Evolutionary conservation across 2,329 filamentous ascomycete genomes (phyloP).

Genomic region (Calonectria pseudoreteaudii): DNA sequence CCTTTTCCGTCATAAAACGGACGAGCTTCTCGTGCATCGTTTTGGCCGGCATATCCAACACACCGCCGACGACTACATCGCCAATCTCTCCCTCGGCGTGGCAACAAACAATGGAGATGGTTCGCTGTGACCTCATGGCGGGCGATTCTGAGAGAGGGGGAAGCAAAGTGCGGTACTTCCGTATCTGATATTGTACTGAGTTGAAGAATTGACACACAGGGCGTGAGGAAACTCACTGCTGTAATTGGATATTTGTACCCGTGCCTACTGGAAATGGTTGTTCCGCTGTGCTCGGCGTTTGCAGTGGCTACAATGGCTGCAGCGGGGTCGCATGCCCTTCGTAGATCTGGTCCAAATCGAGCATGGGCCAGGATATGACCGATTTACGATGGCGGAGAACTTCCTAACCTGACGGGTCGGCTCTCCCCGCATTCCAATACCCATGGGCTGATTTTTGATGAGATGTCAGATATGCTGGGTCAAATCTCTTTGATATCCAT

Average conservation of each 20-base stretch:
- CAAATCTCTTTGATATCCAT: neutral
- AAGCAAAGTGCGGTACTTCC: neutral
- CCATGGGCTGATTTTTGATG: neutral
- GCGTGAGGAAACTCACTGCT: neutral
- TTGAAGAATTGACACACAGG: too few species aligned
- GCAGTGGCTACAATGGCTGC: neutral
- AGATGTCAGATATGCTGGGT: neutral
- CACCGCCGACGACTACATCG: conserved; percentile 61
- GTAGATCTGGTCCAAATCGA: neutral
- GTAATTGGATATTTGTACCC: neutral
- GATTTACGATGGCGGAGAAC: neutral
- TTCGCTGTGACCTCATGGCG: neutral
- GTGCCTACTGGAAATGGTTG: neutral
- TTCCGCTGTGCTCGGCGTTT: neutral
- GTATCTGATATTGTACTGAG: neutral
- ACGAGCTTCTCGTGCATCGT: conserved; percentile 62
- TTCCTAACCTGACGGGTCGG: neutral
- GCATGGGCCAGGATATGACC: neutral
- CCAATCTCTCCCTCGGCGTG: conserved; percentile 58
- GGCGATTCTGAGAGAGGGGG: neutral
- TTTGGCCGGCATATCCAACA: conserved; percentile 55
- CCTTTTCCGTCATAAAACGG: conserved; percentile 53
- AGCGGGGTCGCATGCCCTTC: neutral
- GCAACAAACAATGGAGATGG: conserved; percentile 48
- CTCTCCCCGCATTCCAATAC: neutral